A percentile compares a stretch with the other conserved stretches of the same genome.
Evolutionary conservation across 2,329 filamentous ascomycete genomes (phyloP).

Genomic region (Phialophora chinensis): DNA sequence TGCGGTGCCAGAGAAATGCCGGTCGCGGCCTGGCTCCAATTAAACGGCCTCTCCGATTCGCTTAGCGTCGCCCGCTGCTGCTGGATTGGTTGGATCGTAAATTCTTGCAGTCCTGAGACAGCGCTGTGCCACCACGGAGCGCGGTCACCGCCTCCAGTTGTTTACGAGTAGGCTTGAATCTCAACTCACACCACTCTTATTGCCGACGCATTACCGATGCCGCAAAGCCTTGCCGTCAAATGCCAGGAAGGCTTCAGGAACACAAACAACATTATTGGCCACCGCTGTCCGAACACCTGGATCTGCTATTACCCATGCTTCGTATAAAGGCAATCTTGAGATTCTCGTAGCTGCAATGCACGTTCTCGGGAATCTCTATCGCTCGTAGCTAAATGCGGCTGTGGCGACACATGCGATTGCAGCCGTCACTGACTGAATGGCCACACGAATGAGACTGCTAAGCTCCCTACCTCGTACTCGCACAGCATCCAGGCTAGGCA

Average conservation of each 20-base stretch:
- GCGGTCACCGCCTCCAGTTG: background rate
- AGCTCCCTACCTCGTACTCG: background rate
- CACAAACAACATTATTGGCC: background rate
- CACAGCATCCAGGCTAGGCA: background rate
- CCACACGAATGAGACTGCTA: background rate
- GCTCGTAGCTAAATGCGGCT: background rate
- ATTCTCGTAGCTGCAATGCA: background rate
- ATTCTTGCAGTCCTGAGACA: background rate
- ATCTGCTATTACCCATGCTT: background rate
- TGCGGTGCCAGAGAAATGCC: background rate
- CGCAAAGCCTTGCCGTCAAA: background rate
- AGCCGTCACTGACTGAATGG: background rate
- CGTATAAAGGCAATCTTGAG: background rate
- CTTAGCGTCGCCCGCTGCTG: background rate
- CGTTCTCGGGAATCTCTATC: constrained; percentile 1
- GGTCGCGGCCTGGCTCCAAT: background rate
- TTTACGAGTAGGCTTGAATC: background rate
- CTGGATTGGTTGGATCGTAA: constrained; percentile 19
- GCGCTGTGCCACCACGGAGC: constrained; percentile 10
- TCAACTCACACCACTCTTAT: background rate
- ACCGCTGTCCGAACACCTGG: background rate
- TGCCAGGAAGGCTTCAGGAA: background rate
- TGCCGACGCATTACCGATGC: background rate
- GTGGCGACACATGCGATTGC: background rate
- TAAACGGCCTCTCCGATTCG: background rate